Conservation (phyloP, 176 grass and related monocot genomes). For the Dactylis glomerata region DNA sequence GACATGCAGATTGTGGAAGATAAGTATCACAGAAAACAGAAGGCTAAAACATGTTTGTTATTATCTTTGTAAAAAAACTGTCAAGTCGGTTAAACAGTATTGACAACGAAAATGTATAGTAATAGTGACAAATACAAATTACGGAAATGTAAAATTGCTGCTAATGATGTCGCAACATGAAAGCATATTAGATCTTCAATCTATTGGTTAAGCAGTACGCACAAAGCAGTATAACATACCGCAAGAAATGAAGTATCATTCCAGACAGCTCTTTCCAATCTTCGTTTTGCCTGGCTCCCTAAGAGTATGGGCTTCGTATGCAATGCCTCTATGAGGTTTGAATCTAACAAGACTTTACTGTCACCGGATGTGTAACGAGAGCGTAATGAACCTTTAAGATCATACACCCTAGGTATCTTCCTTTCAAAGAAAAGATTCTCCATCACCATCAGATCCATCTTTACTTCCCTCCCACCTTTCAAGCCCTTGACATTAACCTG, state of each 20-base stretch:
- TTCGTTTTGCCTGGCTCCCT: slow-evolving; percentile 75
- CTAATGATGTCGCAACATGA: background rate
- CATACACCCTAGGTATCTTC: slow-evolving; percentile 91
- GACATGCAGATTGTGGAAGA: background rate
- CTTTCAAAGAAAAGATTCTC: slow-evolving; percentile 94
- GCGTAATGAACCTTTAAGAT: slow-evolving; percentile 90
- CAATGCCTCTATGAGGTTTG: slow-evolving; percentile 82
- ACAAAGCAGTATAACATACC: slow-evolving; percentile 39
- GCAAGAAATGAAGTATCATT: slow-evolving; percentile 98
- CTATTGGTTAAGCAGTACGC: background rate
- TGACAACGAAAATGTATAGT: background rate
- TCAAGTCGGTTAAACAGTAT: background rate
- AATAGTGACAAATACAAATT: background rate
- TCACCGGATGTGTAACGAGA: slow-evolving; percentile 73
- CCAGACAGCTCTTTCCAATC: slow-evolving; percentile 86
- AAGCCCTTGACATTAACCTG: slow-evolving; percentile 74
- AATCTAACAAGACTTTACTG: slow-evolving; percentile 87
- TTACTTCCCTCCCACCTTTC: slow-evolving; percentile 74
- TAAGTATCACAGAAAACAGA: background rate
- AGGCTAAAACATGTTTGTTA: background rate
- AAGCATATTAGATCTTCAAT: slow-evolving; percentile 8
- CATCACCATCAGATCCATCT: slow-evolving; percentile 96
- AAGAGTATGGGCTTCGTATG: slow-evolving; percentile 89
- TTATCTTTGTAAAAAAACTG: background rate
- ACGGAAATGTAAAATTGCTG: background rate